Conservation (phyloP, 2,329 filamentous ascomycete species). For the Alternaria ethzedia region DNA sequence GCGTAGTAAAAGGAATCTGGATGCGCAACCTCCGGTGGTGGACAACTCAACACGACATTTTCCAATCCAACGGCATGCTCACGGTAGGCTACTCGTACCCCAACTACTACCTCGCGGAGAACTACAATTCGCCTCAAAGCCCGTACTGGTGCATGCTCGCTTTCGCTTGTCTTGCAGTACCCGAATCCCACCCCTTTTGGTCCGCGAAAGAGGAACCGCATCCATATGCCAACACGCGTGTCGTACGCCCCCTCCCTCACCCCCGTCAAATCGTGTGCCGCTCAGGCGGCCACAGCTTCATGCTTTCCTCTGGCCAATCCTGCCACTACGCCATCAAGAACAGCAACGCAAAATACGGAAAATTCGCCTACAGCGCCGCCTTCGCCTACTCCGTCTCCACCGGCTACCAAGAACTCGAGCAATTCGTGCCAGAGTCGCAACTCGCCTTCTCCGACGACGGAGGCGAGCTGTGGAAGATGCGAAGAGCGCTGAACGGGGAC, state of each 20-base stretch:
- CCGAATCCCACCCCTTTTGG: constrained; percentile 77
- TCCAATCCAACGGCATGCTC: constrained; percentile 75
- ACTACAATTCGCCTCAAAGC: constrained; percentile 78
- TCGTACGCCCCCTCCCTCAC: constrained; percentile 67
- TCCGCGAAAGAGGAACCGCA: constrained; percentile 68
- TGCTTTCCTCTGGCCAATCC: constrained; percentile 75
- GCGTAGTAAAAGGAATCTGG: constrained; percentile 77
- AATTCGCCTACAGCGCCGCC: constrained; percentile 77
- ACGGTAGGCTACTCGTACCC: constrained; percentile 80
- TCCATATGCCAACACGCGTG: constrained; percentile 62
- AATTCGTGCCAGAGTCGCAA: constrained; percentile 77
- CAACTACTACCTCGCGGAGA: constrained; percentile 82
- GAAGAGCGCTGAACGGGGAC: constrained; percentile 68
- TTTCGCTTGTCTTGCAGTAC: constrained; percentile 75
- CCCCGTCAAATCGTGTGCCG: constrained; percentile 76
- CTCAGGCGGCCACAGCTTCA: constrained; percentile 75
- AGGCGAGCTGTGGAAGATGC: constrained; percentile 79
- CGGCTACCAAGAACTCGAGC: constrained; percentile 76
- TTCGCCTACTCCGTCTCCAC: constrained; percentile 81
- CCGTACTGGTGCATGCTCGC: constrained; percentile 81
- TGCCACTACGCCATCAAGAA: constrained; percentile 83
- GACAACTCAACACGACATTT: constrained; percentile 76
- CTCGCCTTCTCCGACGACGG: constrained; percentile 78
- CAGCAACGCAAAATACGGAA: constrained; percentile 81
- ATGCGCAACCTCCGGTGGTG: constrained; percentile 79